A percentile compares a stretch with the other conserved stretches of the same genome.
These are phyloP conservation scores for Gonapodya sp. DNA, from an alignment of 192 early-diverging fungal genomes.

Conservation along the genomic window DNA sequence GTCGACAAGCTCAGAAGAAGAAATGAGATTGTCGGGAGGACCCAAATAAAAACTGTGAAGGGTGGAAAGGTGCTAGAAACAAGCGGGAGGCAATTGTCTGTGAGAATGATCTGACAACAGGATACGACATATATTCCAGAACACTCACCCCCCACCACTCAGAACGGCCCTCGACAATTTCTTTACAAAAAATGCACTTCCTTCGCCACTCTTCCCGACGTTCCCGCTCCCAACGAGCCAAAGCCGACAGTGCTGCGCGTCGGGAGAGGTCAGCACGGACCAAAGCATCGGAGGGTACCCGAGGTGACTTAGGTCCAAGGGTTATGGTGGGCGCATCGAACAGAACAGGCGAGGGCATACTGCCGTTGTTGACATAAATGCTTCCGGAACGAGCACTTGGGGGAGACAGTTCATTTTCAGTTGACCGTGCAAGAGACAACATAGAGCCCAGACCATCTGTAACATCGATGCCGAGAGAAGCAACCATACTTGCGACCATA, in stretches of 20 bases:
- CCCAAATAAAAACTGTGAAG: background rate
- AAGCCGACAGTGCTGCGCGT: background rate
- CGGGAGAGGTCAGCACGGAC: background rate
- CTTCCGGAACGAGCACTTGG: too few relatives aligned
- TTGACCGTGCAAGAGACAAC: too few relatives aligned
- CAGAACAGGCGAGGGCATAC: too few relatives aligned
- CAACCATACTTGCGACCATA: background rate
- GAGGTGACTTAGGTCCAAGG: background rate
- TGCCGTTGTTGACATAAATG: too few relatives aligned
- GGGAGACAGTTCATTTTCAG: too few relatives aligned
- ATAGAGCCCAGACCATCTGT: background rate
- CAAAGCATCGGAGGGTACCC: background rate
- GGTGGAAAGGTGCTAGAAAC: background rate
- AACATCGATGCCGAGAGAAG: background rate
- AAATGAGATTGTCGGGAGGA: background rate
- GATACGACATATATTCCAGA: too few relatives aligned
- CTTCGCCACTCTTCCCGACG: background rate
- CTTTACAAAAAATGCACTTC: background rate
- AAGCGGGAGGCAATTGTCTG: too few relatives aligned
- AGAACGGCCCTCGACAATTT: background rate
- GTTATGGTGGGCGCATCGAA: background rate
- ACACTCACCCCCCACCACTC: conserved; percentile 1
- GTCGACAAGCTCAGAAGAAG: background rate
- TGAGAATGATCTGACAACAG: too few relatives aligned
- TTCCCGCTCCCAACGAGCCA: background rate